Percentiles rank a stretch among this genome's conserved stretches.
Conservation (phyloP, 2,329 filamentous ascomycete species). For the Calonectria pauciramosa region DNA sequence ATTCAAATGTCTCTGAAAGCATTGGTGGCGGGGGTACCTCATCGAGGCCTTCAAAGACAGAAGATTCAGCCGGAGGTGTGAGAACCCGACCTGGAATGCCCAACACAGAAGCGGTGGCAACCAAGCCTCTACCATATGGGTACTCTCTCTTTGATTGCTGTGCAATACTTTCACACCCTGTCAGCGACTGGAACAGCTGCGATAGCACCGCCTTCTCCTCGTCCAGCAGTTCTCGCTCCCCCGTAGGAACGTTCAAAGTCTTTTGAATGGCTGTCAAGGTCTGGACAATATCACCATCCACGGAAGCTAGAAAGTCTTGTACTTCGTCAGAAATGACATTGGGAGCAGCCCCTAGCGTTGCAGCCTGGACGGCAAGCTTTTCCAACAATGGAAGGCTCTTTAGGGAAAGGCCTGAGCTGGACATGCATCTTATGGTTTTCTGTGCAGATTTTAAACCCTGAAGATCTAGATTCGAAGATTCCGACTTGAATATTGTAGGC, state of each 20-base stretch:
- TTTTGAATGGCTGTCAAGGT: slow-evolving; percentile 29
- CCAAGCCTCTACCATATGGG: slow-evolving; percentile 16
- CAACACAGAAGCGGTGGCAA: slow-evolving; percentile 6
- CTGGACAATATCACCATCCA: slow-evolving; percentile 30
- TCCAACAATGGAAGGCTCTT: slow-evolving; percentile 35
- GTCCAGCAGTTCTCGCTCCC: slow-evolving; percentile 3
- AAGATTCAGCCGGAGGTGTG: not conserved
- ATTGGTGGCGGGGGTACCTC: not conserved
- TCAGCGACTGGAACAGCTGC: slow-evolving; percentile 3
- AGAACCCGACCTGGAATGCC: slow-evolving; percentile 1
- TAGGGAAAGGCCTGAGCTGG: slow-evolving; percentile 41
- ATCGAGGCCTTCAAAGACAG: not conserved
- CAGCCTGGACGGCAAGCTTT: slow-evolving; percentile 24
- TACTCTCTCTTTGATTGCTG: slow-evolving; percentile 14
- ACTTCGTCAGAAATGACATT: not conserved
- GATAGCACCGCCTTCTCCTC: not conserved
- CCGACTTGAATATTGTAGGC: not conserved
- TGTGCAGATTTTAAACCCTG: slow-evolving; percentile 30
- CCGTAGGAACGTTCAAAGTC: slow-evolving; percentile 3
- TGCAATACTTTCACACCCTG: not conserved
- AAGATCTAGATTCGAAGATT: slow-evolving; percentile 32
- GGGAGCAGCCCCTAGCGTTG: not conserved
- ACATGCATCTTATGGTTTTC: slow-evolving; percentile 42
- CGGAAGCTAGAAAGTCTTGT: slow-evolving; percentile 9
- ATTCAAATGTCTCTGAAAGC: slow-evolving; percentile 12